phyloP scores from a whole-genome alignment of 306 rosid species.

The Castanea crenata region DNA sequence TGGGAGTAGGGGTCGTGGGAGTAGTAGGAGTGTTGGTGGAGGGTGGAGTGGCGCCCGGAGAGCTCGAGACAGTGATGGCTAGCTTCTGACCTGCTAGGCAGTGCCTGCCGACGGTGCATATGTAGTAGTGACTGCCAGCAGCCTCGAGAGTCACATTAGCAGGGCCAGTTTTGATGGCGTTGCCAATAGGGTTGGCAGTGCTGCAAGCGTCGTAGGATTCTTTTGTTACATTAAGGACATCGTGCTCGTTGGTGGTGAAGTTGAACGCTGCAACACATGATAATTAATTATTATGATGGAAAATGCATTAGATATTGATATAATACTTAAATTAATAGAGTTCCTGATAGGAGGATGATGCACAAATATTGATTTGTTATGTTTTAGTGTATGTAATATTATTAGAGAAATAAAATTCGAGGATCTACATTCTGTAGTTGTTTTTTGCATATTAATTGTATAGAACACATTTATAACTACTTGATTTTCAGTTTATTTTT shows the following conservation, averaged over 20 bases:
- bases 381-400: too few species aligned
- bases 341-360: not conserved
- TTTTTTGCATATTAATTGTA: too few species aligned
- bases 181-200: not conserved
- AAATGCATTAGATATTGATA: not conserved
- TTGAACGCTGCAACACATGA: conserved; percentile 7
- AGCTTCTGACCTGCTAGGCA: conserved; percentile 1
- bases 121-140: conserved; percentile 20
- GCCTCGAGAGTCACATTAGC: not conserved
- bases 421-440: too few species aligned
- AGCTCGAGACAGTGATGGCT: conserved; percentile 12
- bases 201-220: conserved; percentile 11
- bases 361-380: too few species aligned
- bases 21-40: not conserved
- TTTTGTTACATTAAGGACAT: conserved; percentile 14
- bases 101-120: conserved; percentile 15
- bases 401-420: too few species aligned
- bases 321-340: too few species aligned
- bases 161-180: not conserved
- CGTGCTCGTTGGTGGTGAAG: not conserved
- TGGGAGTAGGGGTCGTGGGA: not conserved
- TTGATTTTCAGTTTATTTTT: too few species aligned
- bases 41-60: not conserved
- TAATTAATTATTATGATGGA: not conserved
- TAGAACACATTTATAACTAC: too few species aligned